Conservation (phyloP, 164 flowering plant genomes). For the Chimonanthus salicifolius region DNA sequence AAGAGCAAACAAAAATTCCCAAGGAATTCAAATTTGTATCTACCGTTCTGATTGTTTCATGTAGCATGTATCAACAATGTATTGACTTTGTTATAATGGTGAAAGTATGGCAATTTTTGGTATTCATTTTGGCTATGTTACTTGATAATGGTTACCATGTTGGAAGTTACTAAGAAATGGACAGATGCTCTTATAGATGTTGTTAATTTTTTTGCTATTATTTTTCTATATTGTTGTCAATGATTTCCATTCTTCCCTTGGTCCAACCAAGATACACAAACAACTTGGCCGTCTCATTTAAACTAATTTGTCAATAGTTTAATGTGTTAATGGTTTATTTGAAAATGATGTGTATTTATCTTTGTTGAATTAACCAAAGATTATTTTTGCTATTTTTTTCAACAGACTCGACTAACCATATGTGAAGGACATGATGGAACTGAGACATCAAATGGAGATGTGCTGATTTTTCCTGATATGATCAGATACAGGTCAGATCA, state of each 20-base stretch:
- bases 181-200: not conserved
- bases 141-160: not conserved
- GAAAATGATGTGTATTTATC: not conserved
- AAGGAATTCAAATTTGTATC: no score
- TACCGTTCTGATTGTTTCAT: not conserved
- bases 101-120: not conserved
- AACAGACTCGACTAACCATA: conserved; percentile 79
- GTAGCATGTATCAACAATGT: not conserved
- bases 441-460: conserved; percentile 94
- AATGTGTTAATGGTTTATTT: not conserved
- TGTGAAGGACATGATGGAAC: conserved; percentile 98
- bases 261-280: not conserved
- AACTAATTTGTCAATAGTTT: not conserved
- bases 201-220: no score
- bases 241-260: not conserved
- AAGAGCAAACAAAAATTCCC: not conserved
- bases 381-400: conserved; percentile 5
- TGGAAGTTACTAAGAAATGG: not conserved
- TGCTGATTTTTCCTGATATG: conserved; percentile 97
- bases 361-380: not conserved
- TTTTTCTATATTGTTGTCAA: not conserved
- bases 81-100: not conserved
- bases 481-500: conserved; percentile 79
- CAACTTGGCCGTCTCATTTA: not conserved
- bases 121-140: not conserved